Evolutionary conservation across 108 stramenopile genomes (phyloP), one percentile per base, ranked within the genome.

Genomic region (Pseudonitzschia multiseries): DNA sequence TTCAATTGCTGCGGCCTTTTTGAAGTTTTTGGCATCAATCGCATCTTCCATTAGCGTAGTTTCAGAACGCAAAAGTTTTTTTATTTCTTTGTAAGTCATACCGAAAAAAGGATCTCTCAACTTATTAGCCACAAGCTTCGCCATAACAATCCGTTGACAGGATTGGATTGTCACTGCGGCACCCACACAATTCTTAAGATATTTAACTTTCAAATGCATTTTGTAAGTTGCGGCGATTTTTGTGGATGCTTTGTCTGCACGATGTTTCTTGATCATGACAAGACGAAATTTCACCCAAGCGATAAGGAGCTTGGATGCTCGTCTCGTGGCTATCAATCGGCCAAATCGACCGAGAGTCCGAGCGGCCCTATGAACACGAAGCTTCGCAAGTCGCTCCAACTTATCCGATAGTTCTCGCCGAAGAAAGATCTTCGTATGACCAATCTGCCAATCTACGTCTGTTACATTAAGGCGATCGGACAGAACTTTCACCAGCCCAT

Each of bases 371-470:
- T 74, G 87, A 2, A 91, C 87, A 42, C 89, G 70, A 57, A 95
- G 77, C 51, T 81, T 81, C n/a, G 90, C 89, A 66, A 95, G 86
- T 33, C 81, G 62, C 51, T 93, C 92, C 18, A 95, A 79, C 75
- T 95, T 95, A 53, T 81, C 83, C 0, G 94, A 89, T 15, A 95
- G 86, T 62, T 92, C 88, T 44, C 84, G 72, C n/a, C 88, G 87
- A 8, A 94, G 68, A 71, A 96, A 94, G 18, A 96, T 93, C 82
- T 93, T 93, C 17, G 91, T 76, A 69, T 96, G 93, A 13, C 95
- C 95, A 43, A 96, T 91, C 68, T 96, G 95, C 94, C 94, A 95
- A 46, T 95, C 94, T 2, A 85, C 90, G 46, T 92, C 92, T 15
- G 89, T 92, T 24, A 95, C 82, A 63, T 79, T 81, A 22, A 92